Conservation (phyloP, 148 eudicot genomes). For the Chenopodium formosanum region DNA sequence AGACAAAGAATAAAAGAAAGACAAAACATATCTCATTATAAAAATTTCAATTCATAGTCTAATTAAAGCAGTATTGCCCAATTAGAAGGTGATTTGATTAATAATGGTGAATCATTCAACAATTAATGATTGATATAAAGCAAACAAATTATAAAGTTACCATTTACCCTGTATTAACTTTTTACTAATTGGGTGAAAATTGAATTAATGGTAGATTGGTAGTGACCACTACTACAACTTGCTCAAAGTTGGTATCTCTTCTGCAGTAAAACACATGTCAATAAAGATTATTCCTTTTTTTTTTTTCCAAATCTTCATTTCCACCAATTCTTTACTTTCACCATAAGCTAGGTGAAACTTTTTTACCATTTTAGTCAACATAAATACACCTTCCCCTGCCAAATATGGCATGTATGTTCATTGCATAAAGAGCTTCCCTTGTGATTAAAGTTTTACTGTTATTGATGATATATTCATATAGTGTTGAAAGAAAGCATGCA, state of each 20-base stretch:
- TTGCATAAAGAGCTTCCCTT: neutral
- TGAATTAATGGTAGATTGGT: neutral
- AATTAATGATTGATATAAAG: neutral
- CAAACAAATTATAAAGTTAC: neutral
- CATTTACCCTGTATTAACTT: neutral
- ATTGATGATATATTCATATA: too few species aligned
- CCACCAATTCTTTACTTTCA: slow-evolving; percentile 5
- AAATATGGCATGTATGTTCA: neutral
- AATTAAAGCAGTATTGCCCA: neutral
- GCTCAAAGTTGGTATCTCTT: neutral
- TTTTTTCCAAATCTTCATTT: neutral
- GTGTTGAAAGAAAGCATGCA: too few species aligned
- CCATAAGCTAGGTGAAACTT: neutral
- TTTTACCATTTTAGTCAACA: neutral
- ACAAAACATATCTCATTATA: too few species aligned
- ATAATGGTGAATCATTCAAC: neutral
- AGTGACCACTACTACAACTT: neutral
- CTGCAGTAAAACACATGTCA: neutral
- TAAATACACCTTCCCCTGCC: neutral
- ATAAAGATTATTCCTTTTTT: slow-evolving; percentile 1
- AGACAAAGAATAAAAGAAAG: neutral
- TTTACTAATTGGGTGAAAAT: neutral
- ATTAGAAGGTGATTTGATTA: neutral
- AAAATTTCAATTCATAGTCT: neutral
- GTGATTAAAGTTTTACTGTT: neutral